phyloP scores from a whole-genome alignment of 2,329 filamentous ascomycete genomes.

The Cadophora malorum region DNA sequence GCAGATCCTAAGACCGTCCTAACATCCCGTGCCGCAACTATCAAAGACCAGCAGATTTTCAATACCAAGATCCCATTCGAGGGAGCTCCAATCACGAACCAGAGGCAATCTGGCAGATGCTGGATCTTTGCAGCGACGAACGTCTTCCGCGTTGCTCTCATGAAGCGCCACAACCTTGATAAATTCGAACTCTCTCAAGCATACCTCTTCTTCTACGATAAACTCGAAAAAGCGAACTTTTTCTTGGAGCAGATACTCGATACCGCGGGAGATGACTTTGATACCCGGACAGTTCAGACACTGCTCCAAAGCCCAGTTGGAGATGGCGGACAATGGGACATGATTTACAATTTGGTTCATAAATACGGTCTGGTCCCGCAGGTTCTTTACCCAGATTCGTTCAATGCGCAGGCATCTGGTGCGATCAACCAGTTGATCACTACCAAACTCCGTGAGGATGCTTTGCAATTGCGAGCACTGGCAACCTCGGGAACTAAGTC shows the following conservation, averaged over 20 bases:
- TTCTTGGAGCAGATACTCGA: constrained; percentile 86
- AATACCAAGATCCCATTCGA: constrained; percentile 84
- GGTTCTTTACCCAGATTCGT: constrained; percentile 79
- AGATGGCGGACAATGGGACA: constrained; percentile 91
- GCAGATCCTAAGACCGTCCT: constrained; percentile 72
- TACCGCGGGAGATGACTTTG: constrained; percentile 73
- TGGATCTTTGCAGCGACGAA: constrained; percentile 96
- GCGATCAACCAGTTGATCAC: constrained; percentile 78
- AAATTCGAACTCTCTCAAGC: constrained; percentile 86
- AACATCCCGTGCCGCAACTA: constrained; percentile 64
- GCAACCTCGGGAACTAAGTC: constrained; percentile 43
- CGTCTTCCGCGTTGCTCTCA: constrained; percentile 85
- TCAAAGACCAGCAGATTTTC: constrained; percentile 80
- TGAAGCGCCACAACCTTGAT: constrained; percentile 80
- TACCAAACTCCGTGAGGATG: constrained; percentile 86
- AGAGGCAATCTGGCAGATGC: constrained; percentile 81
- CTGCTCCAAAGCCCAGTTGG: constrained; percentile 72
- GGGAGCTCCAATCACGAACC: constrained; percentile 84
- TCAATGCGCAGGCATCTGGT: constrained; percentile 74
- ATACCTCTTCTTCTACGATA: constrained; percentile 93
- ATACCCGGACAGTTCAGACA: constrained; percentile 74
- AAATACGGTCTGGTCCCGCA: constrained; percentile 93
- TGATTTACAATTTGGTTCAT: constrained; percentile 83
- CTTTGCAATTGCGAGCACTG: constrained; percentile 71
- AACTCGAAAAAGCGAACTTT: constrained; percentile 89